Conservation (phyloP, 2,329 filamentous ascomycete species). For the Diaporthe ilicicola region DNA sequence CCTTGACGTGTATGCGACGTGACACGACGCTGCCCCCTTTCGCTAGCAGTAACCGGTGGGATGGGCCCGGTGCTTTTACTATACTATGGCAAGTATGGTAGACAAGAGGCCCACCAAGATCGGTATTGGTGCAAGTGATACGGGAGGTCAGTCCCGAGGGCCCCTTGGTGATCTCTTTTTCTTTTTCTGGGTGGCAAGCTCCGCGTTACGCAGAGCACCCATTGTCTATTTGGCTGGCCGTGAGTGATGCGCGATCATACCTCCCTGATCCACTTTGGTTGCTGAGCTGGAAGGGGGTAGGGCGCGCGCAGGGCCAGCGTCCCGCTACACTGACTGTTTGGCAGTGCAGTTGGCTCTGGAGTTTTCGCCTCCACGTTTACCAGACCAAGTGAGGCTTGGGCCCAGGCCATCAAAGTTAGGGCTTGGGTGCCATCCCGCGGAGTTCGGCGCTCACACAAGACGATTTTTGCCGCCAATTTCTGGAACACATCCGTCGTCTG, state of each 20-base stretch:
- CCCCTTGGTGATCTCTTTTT: background rate
- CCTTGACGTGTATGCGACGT: conserved; percentile 15
- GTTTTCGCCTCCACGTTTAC: conserved; percentile 18
- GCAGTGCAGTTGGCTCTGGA: background rate
- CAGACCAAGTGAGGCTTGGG: conserved; percentile 19
- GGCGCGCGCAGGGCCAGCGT: background rate
- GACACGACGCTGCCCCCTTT: conserved; percentile 14
- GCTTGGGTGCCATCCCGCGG: conserved; percentile 8
- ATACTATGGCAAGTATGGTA: background rate
- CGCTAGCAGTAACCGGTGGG: conserved; percentile 26
- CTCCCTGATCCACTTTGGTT: background rate
- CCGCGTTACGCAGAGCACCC: background rate
- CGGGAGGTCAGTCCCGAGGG: conserved; percentile 6
- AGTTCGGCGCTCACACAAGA: conserved; percentile 10
- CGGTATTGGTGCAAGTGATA: conserved; percentile 11
- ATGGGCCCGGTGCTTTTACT: conserved; percentile 11
- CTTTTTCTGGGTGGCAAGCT: conserved; percentile 2
- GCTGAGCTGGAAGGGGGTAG: background rate
- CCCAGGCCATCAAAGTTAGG: background rate
- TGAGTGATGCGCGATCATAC: background rate
- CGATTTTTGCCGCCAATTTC: background rate
- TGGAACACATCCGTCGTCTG: conserved; percentile 25
- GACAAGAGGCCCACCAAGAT: conserved; percentile 10
- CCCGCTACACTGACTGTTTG: background rate
- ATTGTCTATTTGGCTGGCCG: background rate